Percentiles rank a stretch among this genome's conserved stretches.
Evolutionary conservation across 2,329 filamentous ascomycete species (phyloP).

Genomic region (Arthrobotrys musiformis): DNA sequence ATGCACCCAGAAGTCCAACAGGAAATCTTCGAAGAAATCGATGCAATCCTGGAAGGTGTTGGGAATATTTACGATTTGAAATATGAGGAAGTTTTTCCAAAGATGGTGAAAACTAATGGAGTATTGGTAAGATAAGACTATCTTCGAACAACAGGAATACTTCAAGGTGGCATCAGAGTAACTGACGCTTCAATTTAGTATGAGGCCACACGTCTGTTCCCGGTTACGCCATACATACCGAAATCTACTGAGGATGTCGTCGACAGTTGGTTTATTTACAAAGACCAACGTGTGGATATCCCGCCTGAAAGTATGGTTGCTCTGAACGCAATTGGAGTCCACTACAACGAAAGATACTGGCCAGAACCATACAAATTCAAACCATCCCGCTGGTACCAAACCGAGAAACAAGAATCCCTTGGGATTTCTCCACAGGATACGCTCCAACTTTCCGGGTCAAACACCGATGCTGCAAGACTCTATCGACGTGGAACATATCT

Average conservation of each 20-base stretch:
- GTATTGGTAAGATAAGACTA: neutral
- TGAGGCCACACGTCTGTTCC: constrained; percentile 22
- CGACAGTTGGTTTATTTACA: constrained; percentile 24
- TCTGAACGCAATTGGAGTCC: constrained; percentile 24
- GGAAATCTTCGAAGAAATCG: constrained; percentile 20
- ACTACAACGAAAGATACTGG: constrained; percentile 22
- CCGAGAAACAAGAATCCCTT: constrained; percentile 16
- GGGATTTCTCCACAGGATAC: constrained; percentile 1
- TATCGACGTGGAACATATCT: constrained; percentile 23
- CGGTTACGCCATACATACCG: constrained; percentile 21
- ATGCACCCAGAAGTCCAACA: constrained; percentile 19
- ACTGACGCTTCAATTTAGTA: neutral
- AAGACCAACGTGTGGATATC: constrained; percentile 8
- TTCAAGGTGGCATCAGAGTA: neutral
- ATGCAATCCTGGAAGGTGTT: constrained; percentile 15
- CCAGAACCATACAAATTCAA: constrained; percentile 22
- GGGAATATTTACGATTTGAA: constrained; percentile 26
- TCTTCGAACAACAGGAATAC: neutral
- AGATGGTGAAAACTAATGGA: constrained; percentile 22
- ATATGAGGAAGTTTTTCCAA: constrained; percentile 21
- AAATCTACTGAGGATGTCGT: constrained; percentile 18
- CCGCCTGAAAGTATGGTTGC: constrained; percentile 22
- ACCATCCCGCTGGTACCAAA: constrained; percentile 23
- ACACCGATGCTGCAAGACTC: constrained; percentile 7
- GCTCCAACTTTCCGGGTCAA: constrained; percentile 3